Conservation (phyloP, 176 grass and related monocot genomes). For the Rhynchospora pubera region DNA sequence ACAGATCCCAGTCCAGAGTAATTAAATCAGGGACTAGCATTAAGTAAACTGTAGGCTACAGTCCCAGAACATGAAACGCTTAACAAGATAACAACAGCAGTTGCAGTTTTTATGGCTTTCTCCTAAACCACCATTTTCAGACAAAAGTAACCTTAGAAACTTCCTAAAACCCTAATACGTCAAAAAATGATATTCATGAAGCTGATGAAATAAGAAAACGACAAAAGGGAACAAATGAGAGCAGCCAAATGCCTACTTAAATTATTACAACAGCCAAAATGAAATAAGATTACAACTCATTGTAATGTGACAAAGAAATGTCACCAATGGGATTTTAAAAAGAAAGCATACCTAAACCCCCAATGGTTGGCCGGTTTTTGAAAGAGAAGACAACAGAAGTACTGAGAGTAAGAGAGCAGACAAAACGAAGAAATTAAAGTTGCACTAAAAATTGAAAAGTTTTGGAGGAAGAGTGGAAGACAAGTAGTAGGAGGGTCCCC, state of each 20-base stretch:
- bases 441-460: constrained; percentile 14
- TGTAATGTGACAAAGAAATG: not conserved
- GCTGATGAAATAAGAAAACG: not conserved
- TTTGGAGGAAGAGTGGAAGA: constrained; percentile 11
- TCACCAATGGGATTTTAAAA: not conserved
- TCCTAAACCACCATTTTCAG: too few species aligned
- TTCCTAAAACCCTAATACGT: not conserved
- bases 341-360: not conserved
- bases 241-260: too few species aligned
- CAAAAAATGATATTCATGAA: not conserved
- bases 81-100: not conserved
- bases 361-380: constrained; percentile 11
- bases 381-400: constrained; percentile 9
- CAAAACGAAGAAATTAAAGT: not conserved
- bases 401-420: not conserved
- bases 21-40: not conserved
- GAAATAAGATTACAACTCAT: not conserved
- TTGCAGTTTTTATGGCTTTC: not conserved
- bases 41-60: not conserved
- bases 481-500: not conserved
- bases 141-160: not conserved
- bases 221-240: not conserved
- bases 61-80: not conserved
- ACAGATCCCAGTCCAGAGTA: not conserved
- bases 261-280: too few species aligned